Percentiles rank a stretch among this genome's conserved stretches.
These are phyloP conservation scores for Phytophthora uliginosa DNA, from an alignment of 352 stramenopile species.

Conservation along the genomic window DNA sequence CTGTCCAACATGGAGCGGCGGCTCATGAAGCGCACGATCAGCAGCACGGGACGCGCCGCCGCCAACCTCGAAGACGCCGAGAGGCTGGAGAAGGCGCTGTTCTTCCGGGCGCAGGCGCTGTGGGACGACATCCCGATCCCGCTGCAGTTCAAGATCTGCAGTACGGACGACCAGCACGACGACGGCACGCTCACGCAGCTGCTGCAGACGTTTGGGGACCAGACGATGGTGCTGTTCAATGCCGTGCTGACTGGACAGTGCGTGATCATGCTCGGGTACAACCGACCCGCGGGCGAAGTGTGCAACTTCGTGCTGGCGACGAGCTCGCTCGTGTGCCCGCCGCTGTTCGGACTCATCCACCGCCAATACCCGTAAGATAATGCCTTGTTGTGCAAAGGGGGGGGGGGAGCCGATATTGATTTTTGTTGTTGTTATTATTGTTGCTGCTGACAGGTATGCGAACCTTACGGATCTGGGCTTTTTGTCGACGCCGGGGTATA, in stretches of 20 bases:
- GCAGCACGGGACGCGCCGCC: slow-evolving; percentile 46
- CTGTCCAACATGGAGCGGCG: slow-evolving; percentile 80
- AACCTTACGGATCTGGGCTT: slow-evolving; percentile 93
- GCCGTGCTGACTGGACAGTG: slow-evolving; percentile 83
- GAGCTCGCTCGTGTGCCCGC: slow-evolving; percentile 86
- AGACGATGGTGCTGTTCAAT: slow-evolving; percentile 90
- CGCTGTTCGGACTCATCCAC: slow-evolving; percentile 81
- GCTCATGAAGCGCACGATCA: slow-evolving; percentile 82
- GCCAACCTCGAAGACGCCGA: slow-evolving; percentile 53
- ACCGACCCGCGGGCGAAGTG: slow-evolving; percentile 82
- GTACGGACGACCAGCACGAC: slow-evolving; percentile 88
- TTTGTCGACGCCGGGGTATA: slow-evolving; percentile 84
- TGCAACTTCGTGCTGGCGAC: slow-evolving; percentile 91
- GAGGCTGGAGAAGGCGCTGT: slow-evolving; percentile 63
- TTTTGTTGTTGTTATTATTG: not conserved
- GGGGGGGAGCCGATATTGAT: not conserved
- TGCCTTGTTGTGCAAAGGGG: not conserved
- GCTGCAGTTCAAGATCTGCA: slow-evolving; percentile 86
- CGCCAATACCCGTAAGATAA: slow-evolving; percentile 74
- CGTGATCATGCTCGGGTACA: slow-evolving; percentile 88
- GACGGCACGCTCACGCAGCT: slow-evolving; percentile 77
- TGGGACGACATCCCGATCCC: slow-evolving; percentile 77
- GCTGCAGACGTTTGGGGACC: slow-evolving; percentile 83
- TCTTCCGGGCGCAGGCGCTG: slow-evolving; percentile 60
- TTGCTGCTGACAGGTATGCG: slow-evolving; percentile 62